Evolutionary conservation across 352 stramenopile genomes (phyloP), one percentile per base, ranked within the genome.

Genomic region (Globisporangium paroecandrum): DNA sequence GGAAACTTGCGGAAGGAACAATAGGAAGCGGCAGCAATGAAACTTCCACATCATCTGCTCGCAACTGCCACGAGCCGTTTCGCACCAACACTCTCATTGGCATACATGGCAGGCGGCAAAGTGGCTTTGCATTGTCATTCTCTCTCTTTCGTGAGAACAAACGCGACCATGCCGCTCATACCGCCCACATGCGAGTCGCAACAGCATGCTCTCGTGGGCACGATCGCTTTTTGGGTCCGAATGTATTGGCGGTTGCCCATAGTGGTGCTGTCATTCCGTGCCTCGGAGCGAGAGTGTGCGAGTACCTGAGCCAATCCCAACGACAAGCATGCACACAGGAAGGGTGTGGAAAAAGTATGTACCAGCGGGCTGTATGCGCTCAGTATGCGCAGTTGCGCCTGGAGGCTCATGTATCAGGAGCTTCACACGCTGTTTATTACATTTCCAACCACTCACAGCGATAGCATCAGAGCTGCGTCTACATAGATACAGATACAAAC

Each of bases 401-500:
- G 5, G 3, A 49, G 15, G 4, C 8, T 49, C 0, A 10, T 49
- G 41, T 49, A 49, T 18, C 18, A n/a, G 41, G 41, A 49, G 41
- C 41, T 49, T 22, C 41, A 49, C n/a, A 49, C 15, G 41, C 41
- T 49, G 41, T 59, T 59, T 22, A 32, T 59, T 41, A 59, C 24
- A 59, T 59, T 49, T 38, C 25, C 25, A 59, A 29, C 6, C 54
- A 59, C 54, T 59, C 54, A 58, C 53, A 59, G 54, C 25, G 54
- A 38, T 22, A 49, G 41, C n/a, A 49, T n/a, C 15, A n/a, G 41
- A 49, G 41, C 54, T 59, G 54, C 27, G 25, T 59, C 15, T 59
- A 59, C 54, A 29, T 36, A 59, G 25, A 59, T 59, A 59, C 54
- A 59, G 24, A 59, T 34, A 34, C 32, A 51, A 34, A 55, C 58